A percentile compares a stretch with the other conserved stretches of the same genome.
Conservation (phyloP, 208 protist species). For the Trypanosoma brucei region DNA sequence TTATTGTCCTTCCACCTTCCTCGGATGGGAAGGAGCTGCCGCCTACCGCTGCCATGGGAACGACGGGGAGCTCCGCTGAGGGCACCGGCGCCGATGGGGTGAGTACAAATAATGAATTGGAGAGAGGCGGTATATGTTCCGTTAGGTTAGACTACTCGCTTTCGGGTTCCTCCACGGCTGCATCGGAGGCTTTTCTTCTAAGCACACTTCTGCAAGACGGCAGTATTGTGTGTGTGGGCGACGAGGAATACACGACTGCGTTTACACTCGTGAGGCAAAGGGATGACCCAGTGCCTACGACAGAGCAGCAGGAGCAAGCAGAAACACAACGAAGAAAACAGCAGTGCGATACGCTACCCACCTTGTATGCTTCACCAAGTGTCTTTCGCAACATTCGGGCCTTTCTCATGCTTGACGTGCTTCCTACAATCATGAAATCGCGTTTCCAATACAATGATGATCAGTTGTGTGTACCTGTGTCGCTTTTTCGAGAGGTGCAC, state of each 20-base stretch:
- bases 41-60: not conserved
- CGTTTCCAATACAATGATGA: not conserved
- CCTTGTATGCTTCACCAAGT: constrained; percentile 22
- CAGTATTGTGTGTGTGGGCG: constrained; percentile 29
- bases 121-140: constrained; percentile 10
- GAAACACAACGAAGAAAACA: not conserved
- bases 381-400: constrained; percentile 72
- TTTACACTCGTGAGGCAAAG: constrained; percentile 26
- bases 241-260: constrained; percentile 28
- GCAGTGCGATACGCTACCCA: not conserved
- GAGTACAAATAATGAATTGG: not conserved
- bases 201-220: constrained; percentile 22
- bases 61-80: not conserved
- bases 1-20: constrained; percentile 58
- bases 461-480: constrained; percentile 6
- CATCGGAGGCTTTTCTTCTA: constrained; percentile 26
- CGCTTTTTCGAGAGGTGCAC: constrained; percentile 11
- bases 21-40: not conserved
- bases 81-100: not conserved
- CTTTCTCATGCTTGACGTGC: constrained; percentile 15
- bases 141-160: constrained; percentile 42
- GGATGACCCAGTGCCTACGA: not conserved
- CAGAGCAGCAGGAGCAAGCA: not conserved
- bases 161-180: constrained; percentile 23
- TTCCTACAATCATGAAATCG: constrained; percentile 5